Conservation (phyloP, 192 early-diverging fungal genomes). For the Backusella psychrophila region DNA sequence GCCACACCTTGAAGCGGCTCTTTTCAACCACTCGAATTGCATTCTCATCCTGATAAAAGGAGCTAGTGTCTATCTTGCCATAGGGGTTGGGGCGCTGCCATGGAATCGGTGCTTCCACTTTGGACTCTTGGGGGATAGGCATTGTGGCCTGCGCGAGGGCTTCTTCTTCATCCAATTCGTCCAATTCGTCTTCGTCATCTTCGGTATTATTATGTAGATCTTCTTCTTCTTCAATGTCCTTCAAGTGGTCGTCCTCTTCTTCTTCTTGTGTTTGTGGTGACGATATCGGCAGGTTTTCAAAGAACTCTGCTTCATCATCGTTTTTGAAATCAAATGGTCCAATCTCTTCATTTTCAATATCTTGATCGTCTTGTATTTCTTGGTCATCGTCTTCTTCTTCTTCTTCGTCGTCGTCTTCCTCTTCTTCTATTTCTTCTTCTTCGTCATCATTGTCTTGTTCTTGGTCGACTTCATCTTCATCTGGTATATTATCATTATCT, state of each 20-base stretch:
- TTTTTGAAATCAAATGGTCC: neutral
- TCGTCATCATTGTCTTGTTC: constrained; percentile 13
- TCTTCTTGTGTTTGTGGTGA: neutral
- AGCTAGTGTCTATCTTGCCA: constrained; percentile 1
- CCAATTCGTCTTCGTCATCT: neutral
- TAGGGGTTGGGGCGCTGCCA: neutral
- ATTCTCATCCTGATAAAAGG: constrained; percentile 4
- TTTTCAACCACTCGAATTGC: neutral
- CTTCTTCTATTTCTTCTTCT: neutral
- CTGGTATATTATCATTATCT: neutral
- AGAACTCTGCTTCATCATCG: constrained; percentile 1
- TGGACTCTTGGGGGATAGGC: neutral
- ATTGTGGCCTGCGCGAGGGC: neutral
- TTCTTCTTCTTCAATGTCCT: neutral
- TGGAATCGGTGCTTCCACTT: neutral
- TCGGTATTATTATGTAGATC: neutral
- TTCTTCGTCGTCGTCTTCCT: neutral
- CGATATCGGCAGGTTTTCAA: neutral
- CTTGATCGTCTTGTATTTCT: neutral
- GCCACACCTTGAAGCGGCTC: neutral
- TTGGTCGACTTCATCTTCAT: neutral
- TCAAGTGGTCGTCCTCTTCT: neutral
- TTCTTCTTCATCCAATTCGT: neutral
- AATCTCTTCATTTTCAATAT: neutral
- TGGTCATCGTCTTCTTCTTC: neutral